Base-by-base conservation (phyloP, 2,329 filamentous ascomycete species). In the Cladosporium sp. region DNA sequence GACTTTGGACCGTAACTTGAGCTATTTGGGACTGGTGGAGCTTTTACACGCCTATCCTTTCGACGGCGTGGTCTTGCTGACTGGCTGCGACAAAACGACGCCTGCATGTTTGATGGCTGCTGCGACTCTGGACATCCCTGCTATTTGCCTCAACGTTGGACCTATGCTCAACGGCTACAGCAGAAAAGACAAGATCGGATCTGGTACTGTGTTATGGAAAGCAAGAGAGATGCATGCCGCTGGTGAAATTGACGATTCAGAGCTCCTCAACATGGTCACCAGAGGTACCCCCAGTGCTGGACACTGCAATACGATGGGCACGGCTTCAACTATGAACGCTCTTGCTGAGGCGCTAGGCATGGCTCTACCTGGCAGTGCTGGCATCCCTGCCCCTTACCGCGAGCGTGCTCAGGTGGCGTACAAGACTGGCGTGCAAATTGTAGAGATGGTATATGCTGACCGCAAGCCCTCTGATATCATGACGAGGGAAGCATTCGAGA, bases 401-500 rank as follows among this genome's bases (percentile, higher is more conserved):
- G 61, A 64, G 40, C 50, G 62, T 24, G 57, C 58, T n/a, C 62
- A 65, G 38, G 59, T 58, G 39, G 62, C 61, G 2, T 65, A 65
- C 47, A 56, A 53, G 38, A 64, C 62, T 7, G 62, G 62, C 8
- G 27, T 61, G 30, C 60, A 64, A 27, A 64, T 65, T 42, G 61
- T 65, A 9, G 61, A 65, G 39, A 63, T 64, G 61, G 61, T 65
- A 17, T 55, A 57, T 32, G 51, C 51, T 1, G 62, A 64, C 32
- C 52, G 61, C 2, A 65, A 64, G 53, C 78, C 78, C 2, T 76
- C 71, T 54, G 77, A 80, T 52, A 75, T 80, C 58, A 72, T 80
- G 72, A 80, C 77, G 1, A 68, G 76, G 3, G 62, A 74, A 50
- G 76, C 78, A 1, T 80, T 81, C 51, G 77, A 80, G 63, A 81